Base-by-base conservation (phyloP, 2,329 filamentous ascomycete genomes). In the Blastomyces silverae region DNA sequence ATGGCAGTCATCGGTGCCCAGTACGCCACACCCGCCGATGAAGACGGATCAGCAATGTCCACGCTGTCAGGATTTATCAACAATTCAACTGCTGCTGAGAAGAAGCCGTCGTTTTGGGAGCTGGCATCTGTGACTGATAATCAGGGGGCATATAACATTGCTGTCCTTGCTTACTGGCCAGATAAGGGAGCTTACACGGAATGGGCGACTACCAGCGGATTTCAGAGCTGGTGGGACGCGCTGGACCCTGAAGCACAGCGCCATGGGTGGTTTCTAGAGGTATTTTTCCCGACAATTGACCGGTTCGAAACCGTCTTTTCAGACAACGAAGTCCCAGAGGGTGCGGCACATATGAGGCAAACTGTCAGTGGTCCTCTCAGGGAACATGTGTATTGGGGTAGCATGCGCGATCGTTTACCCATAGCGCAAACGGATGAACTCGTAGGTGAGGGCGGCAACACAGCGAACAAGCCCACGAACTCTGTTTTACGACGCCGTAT, bases 371-470 rank as follows among this genome's bases (percentile, higher is more conserved):
- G 76, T 0, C 71, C 73, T 39, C 71, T 82, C 20, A 67, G 72
- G 48, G 77, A 81, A 69, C 79, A 81, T 66, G 77, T 73, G 0
- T 81, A 81, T 67, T 81, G 78, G 78, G 80, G 79, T 1, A 79
- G 77, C 67, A 79, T 80, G 78, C 73, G 79, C 17, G 79, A 81
- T 66, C 74, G 79, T 4, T 64, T 81, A 17, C 72, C 79, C 2
- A 69, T 70, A 2, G 70, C 75, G 6, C 79, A 81, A 67, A 75
- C 71, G 31, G 75, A 79, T 67, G 63, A 65, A 3, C 67, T 81
- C 1, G 61, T 67, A 0, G 76, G 75, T 0, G 70, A 73, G n/a
- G 69, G 48, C 28, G 62, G 61, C n/a, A 11, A 50, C 39, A 55
- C 22, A 25, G 39, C 50, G 31, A 25, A 39, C 22, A 66, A 62